phyloP scores from a whole-genome alignment of 352 stramenopile species.

The Phytophthora niederhauseri region DNA sequence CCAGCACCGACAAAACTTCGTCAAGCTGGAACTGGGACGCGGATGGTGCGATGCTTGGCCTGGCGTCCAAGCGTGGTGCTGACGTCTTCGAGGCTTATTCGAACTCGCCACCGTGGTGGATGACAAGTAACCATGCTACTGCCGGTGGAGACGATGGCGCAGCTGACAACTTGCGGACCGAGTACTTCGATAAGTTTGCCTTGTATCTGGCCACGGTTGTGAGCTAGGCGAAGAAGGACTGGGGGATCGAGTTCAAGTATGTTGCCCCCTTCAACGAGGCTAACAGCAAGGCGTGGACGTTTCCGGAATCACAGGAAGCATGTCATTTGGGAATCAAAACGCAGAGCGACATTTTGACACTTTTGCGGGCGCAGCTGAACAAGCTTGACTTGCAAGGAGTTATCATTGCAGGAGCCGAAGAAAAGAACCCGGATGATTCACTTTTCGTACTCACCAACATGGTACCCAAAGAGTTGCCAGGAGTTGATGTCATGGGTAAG shows the following conservation, averaged over 20 bases:
- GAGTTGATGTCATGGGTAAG: constrained; percentile 38
- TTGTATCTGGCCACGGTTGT: constrained; percentile 47
- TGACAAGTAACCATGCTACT: constrained; percentile 49
- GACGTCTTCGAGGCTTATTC: constrained; percentile 56
- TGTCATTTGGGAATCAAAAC: constrained; percentile 47
- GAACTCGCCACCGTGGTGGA: constrained; percentile 62
- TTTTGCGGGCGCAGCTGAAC: constrained; percentile 43
- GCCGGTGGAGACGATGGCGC: constrained; percentile 41
- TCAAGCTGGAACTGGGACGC: constrained; percentile 49
- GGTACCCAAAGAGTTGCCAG: not conserved
- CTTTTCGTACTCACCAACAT: constrained; percentile 32
- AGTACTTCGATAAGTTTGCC: constrained; percentile 44
- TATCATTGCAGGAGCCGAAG: constrained; percentile 42
- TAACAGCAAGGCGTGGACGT: constrained; percentile 43
- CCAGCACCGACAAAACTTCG: constrained; percentile 36
- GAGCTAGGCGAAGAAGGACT: constrained; percentile 40
- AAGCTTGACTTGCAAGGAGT: constrained; percentile 28
- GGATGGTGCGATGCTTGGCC: constrained; percentile 38
- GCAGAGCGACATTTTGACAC: constrained; percentile 39
- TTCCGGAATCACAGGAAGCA: constrained; percentile 46
- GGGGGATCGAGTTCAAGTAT: constrained; percentile 50
- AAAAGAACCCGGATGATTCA: constrained; percentile 41
- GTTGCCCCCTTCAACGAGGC: constrained; percentile 57
- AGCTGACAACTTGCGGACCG: constrained; percentile 43
- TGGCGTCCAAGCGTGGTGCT: constrained; percentile 37